These are phyloP conservation scores for Saccharomycopsis sp. DNA, from an alignment of 805 yeast genomes.

Conservation along the genomic window DNA sequence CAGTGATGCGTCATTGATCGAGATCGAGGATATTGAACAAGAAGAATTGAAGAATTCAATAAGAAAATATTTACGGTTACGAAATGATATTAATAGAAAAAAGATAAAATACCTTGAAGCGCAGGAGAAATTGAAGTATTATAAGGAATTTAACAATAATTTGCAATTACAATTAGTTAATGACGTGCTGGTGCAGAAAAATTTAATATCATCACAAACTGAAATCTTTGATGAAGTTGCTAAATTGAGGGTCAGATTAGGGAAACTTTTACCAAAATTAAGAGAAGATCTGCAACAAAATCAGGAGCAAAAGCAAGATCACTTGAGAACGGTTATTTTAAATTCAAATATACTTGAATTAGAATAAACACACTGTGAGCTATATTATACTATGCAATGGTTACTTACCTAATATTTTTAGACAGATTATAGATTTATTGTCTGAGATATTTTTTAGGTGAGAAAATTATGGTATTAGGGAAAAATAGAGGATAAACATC, in stretches of 20 bases:
- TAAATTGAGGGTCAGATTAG: conserved; percentile 2
- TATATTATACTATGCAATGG: neutral
- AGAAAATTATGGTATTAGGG: too few species aligned
- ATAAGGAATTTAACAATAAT: conserved; percentile 2
- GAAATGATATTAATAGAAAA: neutral
- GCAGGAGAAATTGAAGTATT: conserved; percentile 1
- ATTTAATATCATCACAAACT: conserved; percentile 1
- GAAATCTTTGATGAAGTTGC: conserved; percentile 9
- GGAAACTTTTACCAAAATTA: neutral
- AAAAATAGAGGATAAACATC: too few species aligned
- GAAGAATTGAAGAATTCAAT: neutral
- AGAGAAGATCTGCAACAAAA: too few species aligned
- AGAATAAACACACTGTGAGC: neutral
- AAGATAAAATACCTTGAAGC: neutral
- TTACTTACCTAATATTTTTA: too few species aligned
- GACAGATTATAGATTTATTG: too few species aligned
- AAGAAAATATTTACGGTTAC: neutral
- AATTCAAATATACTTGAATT: neutral
- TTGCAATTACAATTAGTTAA: neutral
- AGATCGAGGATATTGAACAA: conserved; percentile 6
- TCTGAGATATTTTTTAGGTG: too few species aligned
- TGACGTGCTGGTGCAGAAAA: conserved; percentile 1
- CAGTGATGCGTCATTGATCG: conserved; percentile 2
- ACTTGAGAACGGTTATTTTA: too few species aligned
- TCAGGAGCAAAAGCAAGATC: too few species aligned